Base-by-base conservation (phyloP, 192 early-diverging fungal species). In the Chytriomyces sp. region DNA sequence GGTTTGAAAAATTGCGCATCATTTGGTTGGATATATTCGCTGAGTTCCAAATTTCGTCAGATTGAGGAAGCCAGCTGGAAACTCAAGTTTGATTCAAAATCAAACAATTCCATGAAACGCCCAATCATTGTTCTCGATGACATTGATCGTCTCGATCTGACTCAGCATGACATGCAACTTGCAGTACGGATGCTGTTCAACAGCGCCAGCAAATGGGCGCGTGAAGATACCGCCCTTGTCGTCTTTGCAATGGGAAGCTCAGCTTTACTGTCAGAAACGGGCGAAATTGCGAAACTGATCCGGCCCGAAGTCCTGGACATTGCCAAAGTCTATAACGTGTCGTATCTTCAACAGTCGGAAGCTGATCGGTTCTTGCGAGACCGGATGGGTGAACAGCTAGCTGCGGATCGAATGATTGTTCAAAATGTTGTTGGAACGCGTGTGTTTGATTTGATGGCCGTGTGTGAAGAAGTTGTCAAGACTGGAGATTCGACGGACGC, bases 1-100 rank as follows among this genome's bases (percentile, higher is more conserved):
- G 57, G 45, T 79, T 35, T 35, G 28, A 35, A 35, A 35, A 35
- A 35, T 35, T 35, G 28, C 28, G n/a, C n/a, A n/a, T n/a, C n/a
- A n/a, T n/a, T n/a, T n/a, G n/a, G n/a, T n/a, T n/a, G n/a, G n/a
- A n/a, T n/a, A n/a, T n/a, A n/a, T n/a, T n/a, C n/a, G n/a, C n/a
- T n/a, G n/a, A n/a, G n/a, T n/a, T n/a, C n/a, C n/a, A n/a, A n/a
- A n/a, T n/a, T n/a, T n/a, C n/a, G n/a, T n/a, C n/a, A n/a, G n/a
- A n/a, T n/a, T 45, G 77, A 79, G 49, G 77, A 74, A 48, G 68
- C 77, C 9, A 75, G 68, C 64, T 79, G 77, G 77, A 49, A 8
- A 7, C 45, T 79, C 23, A 79, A 79, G 60, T 79, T 72, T 61
- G 67, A 69, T 46, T 0, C 11, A n/a, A 62, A n/a, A 3, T 75